Evolutionary conservation across 345 rosid genomes (phyloP), one percentile per base, ranked within the genome.

Genomic region (Anastatica hierochuntica): DNA sequence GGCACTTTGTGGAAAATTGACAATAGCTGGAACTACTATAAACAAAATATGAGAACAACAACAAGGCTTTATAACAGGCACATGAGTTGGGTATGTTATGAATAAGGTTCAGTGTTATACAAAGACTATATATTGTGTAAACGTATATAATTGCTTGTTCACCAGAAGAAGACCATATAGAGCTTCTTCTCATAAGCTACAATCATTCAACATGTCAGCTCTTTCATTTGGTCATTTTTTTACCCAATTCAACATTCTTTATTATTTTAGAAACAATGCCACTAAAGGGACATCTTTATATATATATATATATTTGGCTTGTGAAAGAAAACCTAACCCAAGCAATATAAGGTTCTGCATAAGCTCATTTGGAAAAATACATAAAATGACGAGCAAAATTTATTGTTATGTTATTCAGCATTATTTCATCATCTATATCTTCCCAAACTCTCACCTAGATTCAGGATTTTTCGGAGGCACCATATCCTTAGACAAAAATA

Each of bases 171-270:
- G 41, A 37, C 13, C 58, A 8, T 13, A n/a, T 23, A 12, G 31
- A 15, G 60, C 18, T 63, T 39, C 46, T 45, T n/a, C n/a, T n/a
- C n/a, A n/a, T n/a, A n/a, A n/a, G 19, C 24, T 29, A 16, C 10
- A 13, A 44, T 82, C 64, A 80, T 66, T 84, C 73, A 87, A 72
- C 79, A 73, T 45, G 68, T 41, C 20, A 90, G 79, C 76, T 84
- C 96, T 69, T 84, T 92, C 96, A 87, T 87, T 75, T 82, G 64
- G n/a, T 96, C 98, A n/a, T n/a, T n/a, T 92, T 90, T 79, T 70
- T 58, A 43, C 58, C 63, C 33, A 16, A 64, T 67, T 36, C 43
- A 60, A 58, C 42, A 8, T 15, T 23, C 14, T 16, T 19, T 35
- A 10, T n/a, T n/a, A n/a, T n/a, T 43, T 42, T 31, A 52, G 51